A percentile compares a stretch with the other conserved stretches of the same genome.
These are phyloP conservation scores for Endocarpon pusillum DNA, from an alignment of 495 filamentous ascomycete genomes.

Conservation along the genomic window DNA sequence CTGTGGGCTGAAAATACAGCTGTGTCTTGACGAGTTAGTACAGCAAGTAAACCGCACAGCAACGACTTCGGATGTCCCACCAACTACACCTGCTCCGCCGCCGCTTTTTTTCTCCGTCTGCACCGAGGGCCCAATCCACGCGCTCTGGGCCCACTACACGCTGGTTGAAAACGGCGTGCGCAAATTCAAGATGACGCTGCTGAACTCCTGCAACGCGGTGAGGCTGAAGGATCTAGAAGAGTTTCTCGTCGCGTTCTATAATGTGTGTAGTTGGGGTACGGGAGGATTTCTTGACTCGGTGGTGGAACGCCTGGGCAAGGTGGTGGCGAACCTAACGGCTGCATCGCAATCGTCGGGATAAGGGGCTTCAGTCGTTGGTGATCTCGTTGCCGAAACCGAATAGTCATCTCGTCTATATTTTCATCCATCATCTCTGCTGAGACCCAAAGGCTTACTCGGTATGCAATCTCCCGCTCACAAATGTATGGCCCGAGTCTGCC, in stretches of 20 bases:
- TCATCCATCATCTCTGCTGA: too few species aligned
- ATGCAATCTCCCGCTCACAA: too few species aligned
- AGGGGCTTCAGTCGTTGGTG: too few species aligned
- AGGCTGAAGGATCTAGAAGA: not conserved
- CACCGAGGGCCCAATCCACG: conserved; percentile 11
- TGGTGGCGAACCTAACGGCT: too few species aligned
- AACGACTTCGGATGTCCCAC: too few species aligned
- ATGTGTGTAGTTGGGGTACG: conserved; percentile 2
- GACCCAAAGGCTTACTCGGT: too few species aligned
- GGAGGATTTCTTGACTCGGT: conserved; percentile 3
- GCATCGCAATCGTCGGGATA: too few species aligned
- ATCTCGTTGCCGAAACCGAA: too few species aligned
- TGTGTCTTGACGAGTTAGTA: conserved; percentile 7
- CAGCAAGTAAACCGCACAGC: too few species aligned
- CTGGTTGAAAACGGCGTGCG: conserved; percentile 4
- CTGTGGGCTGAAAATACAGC: conserved; percentile 12
- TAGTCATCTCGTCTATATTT: too few species aligned
- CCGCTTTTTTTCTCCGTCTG: conserved; percentile 13
- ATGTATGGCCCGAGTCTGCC: too few species aligned
- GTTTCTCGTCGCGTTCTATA: conserved; percentile 1
- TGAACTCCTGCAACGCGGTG: conserved; percentile 3
- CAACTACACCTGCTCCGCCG: conserved; percentile 1
- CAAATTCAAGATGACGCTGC: conserved; percentile 10
- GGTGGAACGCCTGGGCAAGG: too few species aligned
- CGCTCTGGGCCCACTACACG: conserved; percentile 13